Percentiles rank a stretch among this genome's conserved stretches.
Conservation (phyloP, 1,284 basidiomycete species). For the Naganishia sp. region DNA sequence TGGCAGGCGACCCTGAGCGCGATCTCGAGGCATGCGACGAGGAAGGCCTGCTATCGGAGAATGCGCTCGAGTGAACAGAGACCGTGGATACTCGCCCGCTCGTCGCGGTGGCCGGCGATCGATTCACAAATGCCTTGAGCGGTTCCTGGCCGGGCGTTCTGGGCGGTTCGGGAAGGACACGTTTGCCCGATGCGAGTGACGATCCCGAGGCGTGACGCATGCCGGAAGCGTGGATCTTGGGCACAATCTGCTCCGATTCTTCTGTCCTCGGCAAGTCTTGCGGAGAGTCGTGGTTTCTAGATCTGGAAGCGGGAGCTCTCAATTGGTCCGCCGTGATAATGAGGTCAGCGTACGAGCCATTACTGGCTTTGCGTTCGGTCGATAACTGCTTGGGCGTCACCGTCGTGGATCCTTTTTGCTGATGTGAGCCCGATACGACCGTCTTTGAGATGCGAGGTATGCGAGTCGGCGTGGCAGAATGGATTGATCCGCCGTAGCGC, state of each 20-base stretch:
- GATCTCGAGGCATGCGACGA: conserved; percentile 18
- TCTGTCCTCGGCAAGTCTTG: conserved; percentile 22
- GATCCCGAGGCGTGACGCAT: conserved; percentile 10
- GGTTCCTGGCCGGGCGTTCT: background rate
- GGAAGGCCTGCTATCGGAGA: conserved; percentile 1
- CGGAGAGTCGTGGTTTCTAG: background rate
- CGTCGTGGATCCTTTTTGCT: conserved; percentile 60
- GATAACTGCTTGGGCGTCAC: conserved; percentile 60
- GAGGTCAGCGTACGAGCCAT: conserved; percentile 41
- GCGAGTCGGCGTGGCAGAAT: conserved; percentile 70
- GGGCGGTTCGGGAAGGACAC: conserved; percentile 21
- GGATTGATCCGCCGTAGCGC: conserved; percentile 59
- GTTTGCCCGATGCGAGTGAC: conserved; percentile 6
- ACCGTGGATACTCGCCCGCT: conserved; percentile 2
- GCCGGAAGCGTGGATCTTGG: background rate
- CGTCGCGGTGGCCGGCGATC: background rate
- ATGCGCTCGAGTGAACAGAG: conserved; percentile 11
- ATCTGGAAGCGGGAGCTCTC: conserved; percentile 25
- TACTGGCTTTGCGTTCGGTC: conserved; percentile 33
- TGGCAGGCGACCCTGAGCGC: conserved; percentile 28
- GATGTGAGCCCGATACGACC: conserved; percentile 40
- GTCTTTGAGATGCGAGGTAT: conserved; percentile 78
- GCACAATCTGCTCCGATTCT: conserved; percentile 10
- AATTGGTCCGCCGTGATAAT: conserved; percentile 32
- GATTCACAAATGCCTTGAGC: background rate